Conservation (phyloP, 192 early-diverging fungal species). For the Paraglomus brasilianum region DNA sequence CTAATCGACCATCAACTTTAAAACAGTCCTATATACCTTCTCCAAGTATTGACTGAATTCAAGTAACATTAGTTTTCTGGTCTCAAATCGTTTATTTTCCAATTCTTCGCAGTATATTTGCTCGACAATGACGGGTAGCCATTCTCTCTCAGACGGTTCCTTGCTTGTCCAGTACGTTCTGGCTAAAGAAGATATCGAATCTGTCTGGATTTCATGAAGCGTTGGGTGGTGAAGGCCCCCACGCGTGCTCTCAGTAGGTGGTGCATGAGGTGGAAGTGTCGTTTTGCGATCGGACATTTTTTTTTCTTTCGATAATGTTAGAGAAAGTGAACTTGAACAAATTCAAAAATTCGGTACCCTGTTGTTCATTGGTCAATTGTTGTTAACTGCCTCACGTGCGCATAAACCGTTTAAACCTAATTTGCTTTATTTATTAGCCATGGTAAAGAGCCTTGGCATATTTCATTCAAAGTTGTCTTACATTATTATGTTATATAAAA, state of each 20-base stretch:
- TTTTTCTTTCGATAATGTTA: neutral
- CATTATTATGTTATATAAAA: no score
- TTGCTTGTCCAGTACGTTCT: conserved; percentile 40
- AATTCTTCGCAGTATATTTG: conserved; percentile 64
- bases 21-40: conserved; percentile 44
- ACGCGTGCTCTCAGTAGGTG: conserved; percentile 37
- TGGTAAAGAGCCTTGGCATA: no score
- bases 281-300: conserved; percentile 35
- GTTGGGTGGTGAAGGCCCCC: conserved; percentile 44
- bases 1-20: neutral
- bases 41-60: conserved; percentile 80
- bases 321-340: neutral
- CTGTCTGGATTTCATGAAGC: conserved; percentile 52
- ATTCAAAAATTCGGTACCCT: no score
- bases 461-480: no score
- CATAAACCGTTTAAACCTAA: no score
- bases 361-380: no score
- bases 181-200: conserved; percentile 48
- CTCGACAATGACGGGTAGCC: conserved; percentile 55
- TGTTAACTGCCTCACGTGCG: no score
- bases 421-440: no score
- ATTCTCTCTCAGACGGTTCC: conserved; percentile 33
- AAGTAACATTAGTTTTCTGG: conserved; percentile 64
- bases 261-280: conserved; percentile 46
- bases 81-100: conserved; percentile 45